Conservation (phyloP, 1,284 basidiomycete genomes). For the Trichosporon faecale region DNA sequence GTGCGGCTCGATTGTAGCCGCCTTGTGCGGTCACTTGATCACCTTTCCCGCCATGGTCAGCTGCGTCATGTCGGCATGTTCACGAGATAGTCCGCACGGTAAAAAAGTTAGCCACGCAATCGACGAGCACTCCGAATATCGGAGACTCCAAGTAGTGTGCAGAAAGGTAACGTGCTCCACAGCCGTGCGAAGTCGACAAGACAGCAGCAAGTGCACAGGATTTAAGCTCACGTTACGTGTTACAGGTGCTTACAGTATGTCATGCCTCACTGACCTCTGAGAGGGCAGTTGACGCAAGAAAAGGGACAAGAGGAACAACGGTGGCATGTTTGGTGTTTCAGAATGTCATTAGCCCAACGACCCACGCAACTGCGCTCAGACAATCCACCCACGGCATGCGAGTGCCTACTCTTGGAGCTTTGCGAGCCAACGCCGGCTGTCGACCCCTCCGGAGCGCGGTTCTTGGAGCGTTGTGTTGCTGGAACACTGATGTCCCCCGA, state of each 20-base stretch:
- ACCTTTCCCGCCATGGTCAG: neutral
- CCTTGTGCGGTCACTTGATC: neutral
- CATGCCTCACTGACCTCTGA: neutral
- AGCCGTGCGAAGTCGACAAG: neutral
- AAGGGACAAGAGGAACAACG: neutral
- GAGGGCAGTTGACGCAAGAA: neutral
- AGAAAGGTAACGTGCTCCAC: neutral
- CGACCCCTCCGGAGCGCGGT: no score
- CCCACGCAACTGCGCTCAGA: neutral
- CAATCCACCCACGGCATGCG: neutral
- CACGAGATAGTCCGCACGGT: neutral
- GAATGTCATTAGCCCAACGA: neutral
- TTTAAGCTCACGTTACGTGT: neutral
- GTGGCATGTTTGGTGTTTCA: slow-evolving; percentile 4
- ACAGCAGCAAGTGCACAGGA: neutral
- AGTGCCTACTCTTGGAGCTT: neutral
- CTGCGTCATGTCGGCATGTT: neutral
- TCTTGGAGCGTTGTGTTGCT: neutral
- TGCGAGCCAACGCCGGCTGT: no score
- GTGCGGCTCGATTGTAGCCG: neutral
- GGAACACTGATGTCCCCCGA: neutral
- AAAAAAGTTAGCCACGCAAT: neutral
- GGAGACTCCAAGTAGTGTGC: neutral
- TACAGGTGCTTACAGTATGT: neutral
- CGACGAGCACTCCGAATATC: neutral